These are phyloP conservation scores for Nelumbo lutea DNA, from an alignment of 164 flowering plant genomes.

Conservation along the genomic window DNA sequence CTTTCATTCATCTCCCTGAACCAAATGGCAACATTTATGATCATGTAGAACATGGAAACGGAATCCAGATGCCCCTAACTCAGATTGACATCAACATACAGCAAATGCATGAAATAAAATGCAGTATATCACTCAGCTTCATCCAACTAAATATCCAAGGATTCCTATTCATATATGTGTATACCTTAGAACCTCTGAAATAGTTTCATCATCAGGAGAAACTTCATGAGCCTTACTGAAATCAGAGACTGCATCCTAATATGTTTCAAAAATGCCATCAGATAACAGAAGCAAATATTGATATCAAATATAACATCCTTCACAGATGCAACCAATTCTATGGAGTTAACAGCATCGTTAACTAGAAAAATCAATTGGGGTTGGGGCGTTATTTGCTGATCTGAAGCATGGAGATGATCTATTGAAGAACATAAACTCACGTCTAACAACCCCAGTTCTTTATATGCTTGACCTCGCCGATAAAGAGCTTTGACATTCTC, in stretches of 20 bases:
- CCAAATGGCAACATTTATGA: conserved; percentile 10
- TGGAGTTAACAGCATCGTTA: neutral
- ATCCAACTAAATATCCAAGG: too few species aligned
- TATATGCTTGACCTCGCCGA: conserved; percentile 94
- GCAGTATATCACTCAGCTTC: neutral
- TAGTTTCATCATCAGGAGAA: conserved; percentile 90
- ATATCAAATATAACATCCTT: neutral
- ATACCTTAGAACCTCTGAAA: conserved; percentile 76
- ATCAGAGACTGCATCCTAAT: conserved; percentile 83
- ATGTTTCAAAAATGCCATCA: conserved; percentile 13
- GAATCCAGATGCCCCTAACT: neutral
- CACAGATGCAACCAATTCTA: neutral
- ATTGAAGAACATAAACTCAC: conserved; percentile 38
- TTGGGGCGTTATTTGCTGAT: neutral
- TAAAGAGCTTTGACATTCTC: conserved; percentile 92
- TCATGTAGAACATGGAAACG: conserved; percentile 2
- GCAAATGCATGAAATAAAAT: conserved; percentile 1
- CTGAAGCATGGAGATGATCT: neutral
- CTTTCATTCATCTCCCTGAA: conserved; percentile 59
- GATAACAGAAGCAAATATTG: conserved; percentile 7
- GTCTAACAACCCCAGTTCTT: conserved; percentile 56
- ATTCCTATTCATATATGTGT: neutral
- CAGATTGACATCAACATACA: neutral
- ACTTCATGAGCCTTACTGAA: conserved; percentile 64
- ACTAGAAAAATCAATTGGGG: neutral